Evolutionary conservation across 23 red algal species (phyloP), one percentile per base, ranked within the genome.

Genomic region (Pyropia yezoensis): DNA sequence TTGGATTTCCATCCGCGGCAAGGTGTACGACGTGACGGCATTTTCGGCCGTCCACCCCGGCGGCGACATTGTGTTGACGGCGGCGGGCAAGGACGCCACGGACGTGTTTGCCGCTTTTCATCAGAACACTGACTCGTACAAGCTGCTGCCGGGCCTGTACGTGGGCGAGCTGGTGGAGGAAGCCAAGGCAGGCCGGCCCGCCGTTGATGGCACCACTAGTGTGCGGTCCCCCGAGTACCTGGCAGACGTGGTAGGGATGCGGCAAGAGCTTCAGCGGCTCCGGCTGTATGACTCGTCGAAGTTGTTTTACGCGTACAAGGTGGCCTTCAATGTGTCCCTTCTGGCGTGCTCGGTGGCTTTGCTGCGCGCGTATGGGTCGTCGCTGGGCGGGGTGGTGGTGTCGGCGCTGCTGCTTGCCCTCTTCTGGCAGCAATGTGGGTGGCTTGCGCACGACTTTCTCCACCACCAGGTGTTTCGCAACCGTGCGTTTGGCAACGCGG

Each of bases 361-460:
- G 7, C 50, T 72, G 25, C 26, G 66, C 16, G 65, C 16, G 12
- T 69, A 59, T 24, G 50, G 64, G 12, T 25, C 18, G 16, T 66
- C 52, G 26, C 54, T 45, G 49, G 16, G 52, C 51, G 64, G 18
- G 14, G 18, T 70, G 8, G 19, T 71, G 8, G 27, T 77, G 12
- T 67, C 87, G 45, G 73, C 65, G 20, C 76, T 83, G 22, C 20
- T 83, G 16, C 69, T 91, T 54, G 87, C 71, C n/a, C 54, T 91
- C 26, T 91, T 91, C 54, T 83, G 71, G 78, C 87, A 91, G 68
- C 87, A 91, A 45, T 91, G 87, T 49, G 87, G 87, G 13, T 91
- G 87, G 87, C 54, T 91, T 15, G 78, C 78, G 18, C 87, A 91
- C 45, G 87, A 91, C 67, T 83, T 91, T 76, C 60, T 83, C 15